Base-by-base conservation (phyloP, 2,329 filamentous ascomycete genomes). In the Orbilia blumenaviensis region DNA sequence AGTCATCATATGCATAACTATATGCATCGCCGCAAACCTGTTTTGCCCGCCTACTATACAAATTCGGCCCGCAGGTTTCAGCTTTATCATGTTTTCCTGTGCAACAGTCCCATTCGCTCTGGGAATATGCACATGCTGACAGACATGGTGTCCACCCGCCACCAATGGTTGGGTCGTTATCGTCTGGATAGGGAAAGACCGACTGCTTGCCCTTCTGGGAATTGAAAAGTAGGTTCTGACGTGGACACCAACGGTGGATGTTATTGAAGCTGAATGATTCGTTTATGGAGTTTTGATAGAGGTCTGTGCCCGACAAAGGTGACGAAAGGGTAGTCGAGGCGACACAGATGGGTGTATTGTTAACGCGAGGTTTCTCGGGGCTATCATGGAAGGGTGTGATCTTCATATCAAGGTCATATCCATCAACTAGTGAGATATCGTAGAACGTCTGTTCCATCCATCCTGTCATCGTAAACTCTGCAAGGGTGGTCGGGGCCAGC, bases 391-490 rank as follows among this genome's bases (percentile, higher is more conserved):
- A 67, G 0, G 78, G 78, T 16, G 73, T 71, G 81, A 89, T 88
- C 29, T 88, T 90, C 77, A 94, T 81, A 1, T 91, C 91, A 0
- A 94, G 83, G 81, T 94, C 94, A 86, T 94, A 94, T 56, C 92
- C 92, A 81, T 95, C 92, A 21, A 95, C 92, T 1, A 94, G 86
- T 42, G 91, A 93, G 78, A 95, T 92, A 82, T 95, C 92, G 83
- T 94, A 94, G 82, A 92, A 95, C 8, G 89, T 91, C 81, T 93
- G 90, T 21, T 85, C 84, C 46, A 86, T 83, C 29, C 90, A 89
- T 27, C 90, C 91, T 58, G 88, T 87, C 14, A 94, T 86, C 66
- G 90, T 93, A 83, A 95, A 94, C 81, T 96, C 92, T 41, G 91
- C 92, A 10, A 96, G 86, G 0, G 91, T 94, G 12, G 89, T 89